Conservation (phyloP, 495 filamentous ascomycete species). For the Penicillium cataractarum region DNA sequence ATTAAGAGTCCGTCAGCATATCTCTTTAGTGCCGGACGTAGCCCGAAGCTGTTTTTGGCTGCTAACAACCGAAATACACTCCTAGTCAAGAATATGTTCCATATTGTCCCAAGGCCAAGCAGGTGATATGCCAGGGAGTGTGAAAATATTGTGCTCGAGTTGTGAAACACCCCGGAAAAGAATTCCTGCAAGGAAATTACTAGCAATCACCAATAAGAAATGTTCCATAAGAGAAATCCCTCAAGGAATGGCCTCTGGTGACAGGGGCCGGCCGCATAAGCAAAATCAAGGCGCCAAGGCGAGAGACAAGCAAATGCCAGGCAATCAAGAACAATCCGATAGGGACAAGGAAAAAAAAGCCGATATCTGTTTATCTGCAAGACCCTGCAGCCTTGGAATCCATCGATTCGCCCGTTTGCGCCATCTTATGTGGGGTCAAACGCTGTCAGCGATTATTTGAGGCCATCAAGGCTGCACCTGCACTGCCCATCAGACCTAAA, state of each 20-base stretch:
- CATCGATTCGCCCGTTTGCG: background rate
- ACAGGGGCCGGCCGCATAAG: no score
- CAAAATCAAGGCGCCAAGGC: background rate
- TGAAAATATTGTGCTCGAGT: background rate
- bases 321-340: no score
- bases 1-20: background rate
- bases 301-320: background rate
- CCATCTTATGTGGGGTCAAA: background rate
- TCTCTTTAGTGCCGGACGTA: no score
- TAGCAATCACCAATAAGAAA: no score
- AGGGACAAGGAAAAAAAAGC: no score
- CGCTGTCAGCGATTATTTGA: background rate
- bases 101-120: background rate
- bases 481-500: background rate
- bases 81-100: background rate
- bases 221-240: no score
- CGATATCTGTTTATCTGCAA: background rate
- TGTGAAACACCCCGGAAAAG: no score
- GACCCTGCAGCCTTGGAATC: background rate
- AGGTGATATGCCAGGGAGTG: background rate
- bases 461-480: background rate
- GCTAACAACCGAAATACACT: no score
- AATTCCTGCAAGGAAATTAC: no score
- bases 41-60: no score
- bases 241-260: no score